These are phyloP conservation scores for Amanita rubescens DNA, from an alignment of 768 basidiomycete species.

Conservation along the genomic window DNA sequence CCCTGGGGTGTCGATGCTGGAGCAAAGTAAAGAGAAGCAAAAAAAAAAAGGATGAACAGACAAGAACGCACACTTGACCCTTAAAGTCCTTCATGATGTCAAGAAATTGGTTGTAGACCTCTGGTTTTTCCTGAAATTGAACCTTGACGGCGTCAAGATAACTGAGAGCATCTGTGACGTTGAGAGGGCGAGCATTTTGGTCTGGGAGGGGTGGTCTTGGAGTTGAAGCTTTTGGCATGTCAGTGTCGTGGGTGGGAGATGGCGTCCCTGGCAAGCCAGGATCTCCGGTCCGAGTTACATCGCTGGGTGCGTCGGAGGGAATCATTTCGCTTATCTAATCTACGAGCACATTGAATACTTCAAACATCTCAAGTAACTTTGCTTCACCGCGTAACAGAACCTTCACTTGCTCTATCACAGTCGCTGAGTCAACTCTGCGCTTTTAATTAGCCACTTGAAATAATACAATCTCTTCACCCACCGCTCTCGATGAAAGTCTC, in stretches of 20 bases:
- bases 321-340: background rate
- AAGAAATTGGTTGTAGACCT: constrained; percentile 90
- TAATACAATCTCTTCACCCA: no score
- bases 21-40: constrained; percentile 13
- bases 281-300: background rate
- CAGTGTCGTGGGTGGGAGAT: background rate
- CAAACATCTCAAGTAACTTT: background rate
- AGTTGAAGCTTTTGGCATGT: constrained; percentile 24
- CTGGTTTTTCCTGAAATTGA: constrained; percentile 83
- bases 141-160: constrained; percentile 94
- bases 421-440: background rate
- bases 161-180: constrained; percentile 88
- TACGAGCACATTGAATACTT: background rate
- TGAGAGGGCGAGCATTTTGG: constrained; percentile 55
- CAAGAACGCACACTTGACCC: constrained; percentile 67
- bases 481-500: no score
- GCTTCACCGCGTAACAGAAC: no score
- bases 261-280: background rate
- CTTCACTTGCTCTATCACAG: background rate
- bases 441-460: no score
- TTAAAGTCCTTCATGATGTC: constrained; percentile 99
- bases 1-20: constrained; percentile 93
- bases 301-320: background rate
- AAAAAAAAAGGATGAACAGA: constrained; percentile 7
- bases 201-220: constrained; percentile 29